Percentiles rank a stretch among this genome's conserved stretches.
Evolutionary conservation across 2,329 filamentous ascomycete genomes (phyloP).

Genomic region (Sporothrix humicola): DNA sequence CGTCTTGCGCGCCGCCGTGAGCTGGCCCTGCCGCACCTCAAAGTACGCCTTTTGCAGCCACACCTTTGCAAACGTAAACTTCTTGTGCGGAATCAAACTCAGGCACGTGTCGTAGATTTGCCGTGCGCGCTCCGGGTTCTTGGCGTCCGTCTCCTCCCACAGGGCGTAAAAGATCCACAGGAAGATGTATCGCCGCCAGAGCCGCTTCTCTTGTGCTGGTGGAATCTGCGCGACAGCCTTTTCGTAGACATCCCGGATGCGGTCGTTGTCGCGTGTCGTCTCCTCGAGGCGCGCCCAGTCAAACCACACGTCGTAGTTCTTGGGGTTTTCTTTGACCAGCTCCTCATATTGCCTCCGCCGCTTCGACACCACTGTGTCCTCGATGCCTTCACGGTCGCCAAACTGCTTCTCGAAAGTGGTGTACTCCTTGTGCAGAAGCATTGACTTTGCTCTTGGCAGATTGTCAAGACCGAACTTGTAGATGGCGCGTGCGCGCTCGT

Average conservation of each 20-base stretch:
- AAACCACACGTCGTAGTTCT: slow-evolving; percentile 98
- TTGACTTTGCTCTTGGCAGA: slow-evolving; percentile 84
- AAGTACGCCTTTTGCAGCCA: slow-evolving; percentile 96
- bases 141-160: slow-evolving; percentile 88
- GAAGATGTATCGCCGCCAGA: slow-evolving; percentile 97
- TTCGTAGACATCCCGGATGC: slow-evolving; percentile 91
- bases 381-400: slow-evolving; percentile 88
- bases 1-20: slow-evolving; percentile 82
- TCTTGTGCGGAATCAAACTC: slow-evolving; percentile 88
- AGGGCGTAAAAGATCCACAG: slow-evolving; percentile 97
- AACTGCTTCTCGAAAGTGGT: slow-evolving; percentile 99
- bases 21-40: slow-evolving; percentile 83
- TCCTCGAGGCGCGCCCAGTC: slow-evolving; percentile 94
- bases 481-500: slow-evolving; percentile 89
- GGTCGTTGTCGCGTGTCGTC: slow-evolving; percentile 77
- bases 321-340: slow-evolving; percentile 88
- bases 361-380: slow-evolving; percentile 95
- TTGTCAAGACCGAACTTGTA: slow-evolving; percentile 97
- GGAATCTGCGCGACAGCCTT: slow-evolving; percentile 94
- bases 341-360: slow-evolving; percentile 92
- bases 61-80: slow-evolving; percentile 96
- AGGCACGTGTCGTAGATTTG: slow-evolving; percentile 92
- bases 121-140: slow-evolving; percentile 76
- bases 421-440: slow-evolving; percentile 87
- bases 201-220: slow-evolving; percentile 92